Evolutionary conservation across 2,329 filamentous ascomycete species (phyloP), one percentile per base, ranked within the genome.

Genomic region (Pyrenochaeta sp.): DNA sequence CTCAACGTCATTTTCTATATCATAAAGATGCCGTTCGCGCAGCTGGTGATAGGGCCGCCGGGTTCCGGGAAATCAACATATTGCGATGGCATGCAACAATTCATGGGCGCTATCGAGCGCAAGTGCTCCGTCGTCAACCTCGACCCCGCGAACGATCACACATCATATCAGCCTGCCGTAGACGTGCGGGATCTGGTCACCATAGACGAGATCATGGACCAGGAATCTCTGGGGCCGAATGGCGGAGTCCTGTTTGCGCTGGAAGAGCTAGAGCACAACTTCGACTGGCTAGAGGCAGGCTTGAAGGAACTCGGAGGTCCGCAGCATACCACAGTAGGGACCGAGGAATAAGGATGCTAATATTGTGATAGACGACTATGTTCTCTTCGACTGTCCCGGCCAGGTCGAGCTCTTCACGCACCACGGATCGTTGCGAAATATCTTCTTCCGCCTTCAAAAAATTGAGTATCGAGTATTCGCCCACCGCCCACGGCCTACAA

Each of bases 31-130:
- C 84, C 84, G 5, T 86, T 87, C 58, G 84, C 82, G n/a, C 91
- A 96, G 81, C 88, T 97, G 43, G 88, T 97, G 37, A 88, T 97
- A 70, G 95, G 95, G n/a, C 94, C 93, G 66, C 95, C 95, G 6
- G 95, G 95, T 71, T 89, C 93, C 30, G 95, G 95, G 60, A 99
- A 99, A 82, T 97, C 93, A 65, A 99, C 95, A 7, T 97, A 97
- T 77, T 98, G 94, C 83, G 92, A 98, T 88, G 95, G 95, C 75
- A 97, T 99, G 91, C 92, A 97, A 74, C 95, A 99, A 81, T 99
- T 99, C 81, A 90, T 98, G 85, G 90, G 90, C 65, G 94, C 95
- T 63, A 97, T 99, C 75, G 93, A 93, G 59, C 90, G 95, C 55
- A 93, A 96, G 78, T 97, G 92, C 82, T 96, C 92, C 15, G 89